Conservation (phyloP, 345 rosid genomes). For the Aethionema arabicum region DNA sequence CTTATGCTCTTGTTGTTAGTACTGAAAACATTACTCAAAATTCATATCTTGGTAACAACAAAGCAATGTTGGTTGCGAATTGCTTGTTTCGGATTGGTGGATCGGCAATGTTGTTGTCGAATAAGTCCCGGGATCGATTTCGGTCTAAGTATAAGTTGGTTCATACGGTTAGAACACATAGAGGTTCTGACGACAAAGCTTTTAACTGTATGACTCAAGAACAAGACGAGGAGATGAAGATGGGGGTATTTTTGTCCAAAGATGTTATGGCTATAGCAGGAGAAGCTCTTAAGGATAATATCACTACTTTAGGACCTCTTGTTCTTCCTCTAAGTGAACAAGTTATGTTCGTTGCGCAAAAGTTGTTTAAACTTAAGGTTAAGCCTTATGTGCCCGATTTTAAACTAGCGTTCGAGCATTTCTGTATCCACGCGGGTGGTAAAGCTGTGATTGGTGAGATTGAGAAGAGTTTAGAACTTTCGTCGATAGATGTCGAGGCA, state of each 20-base stretch:
- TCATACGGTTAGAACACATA: constrained; percentile 52
- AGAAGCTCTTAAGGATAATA: constrained; percentile 71
- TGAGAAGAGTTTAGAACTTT: constrained; percentile 56
- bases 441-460: no score
- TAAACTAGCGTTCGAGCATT: constrained; percentile 71
- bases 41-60: constrained; percentile 29
- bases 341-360: constrained; percentile 51
- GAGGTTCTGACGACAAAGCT: constrained; percentile 60
- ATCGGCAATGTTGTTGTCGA: constrained; percentile 29
- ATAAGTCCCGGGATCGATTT: not conserved
- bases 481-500: constrained; percentile 67
- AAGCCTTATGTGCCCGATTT: constrained; percentile 69
- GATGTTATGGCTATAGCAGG: constrained; percentile 82
- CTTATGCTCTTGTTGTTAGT: constrained; percentile 49
- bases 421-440: constrained; percentile 47
- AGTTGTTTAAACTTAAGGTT: constrained; percentile 50
- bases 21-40: constrained; percentile 10
- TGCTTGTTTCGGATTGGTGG: constrained; percentile 33
- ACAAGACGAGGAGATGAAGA: constrained; percentile 45
- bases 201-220: constrained; percentile 62
- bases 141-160: not conserved
- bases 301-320: constrained; percentile 64
- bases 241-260: constrained; percentile 68
- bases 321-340: constrained; percentile 77
- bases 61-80: constrained; percentile 30